phyloP scores from a whole-genome alignment of 2,329 filamentous ascomycete species.

The Aschersonia sp. region DNA sequence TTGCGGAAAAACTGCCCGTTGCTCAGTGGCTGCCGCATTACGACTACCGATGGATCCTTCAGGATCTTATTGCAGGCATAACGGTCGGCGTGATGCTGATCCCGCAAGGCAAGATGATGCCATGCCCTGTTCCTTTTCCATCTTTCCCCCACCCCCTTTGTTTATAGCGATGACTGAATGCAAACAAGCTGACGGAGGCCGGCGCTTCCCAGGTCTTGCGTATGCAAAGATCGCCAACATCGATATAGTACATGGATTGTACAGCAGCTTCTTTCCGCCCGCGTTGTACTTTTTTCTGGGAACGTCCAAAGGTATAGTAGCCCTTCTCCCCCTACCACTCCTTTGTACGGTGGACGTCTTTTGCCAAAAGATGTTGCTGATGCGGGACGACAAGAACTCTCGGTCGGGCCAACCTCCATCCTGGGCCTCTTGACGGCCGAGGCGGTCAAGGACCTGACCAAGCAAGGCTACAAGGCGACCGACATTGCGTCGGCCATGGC shows the following conservation, averaged over 20 bases:
- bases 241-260: conserved; percentile 44
- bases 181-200: no score
- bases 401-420: conserved; percentile 49
- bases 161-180: no score
- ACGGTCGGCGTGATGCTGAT: conserved; percentile 47
- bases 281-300: conserved; percentile 45
- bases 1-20: conserved; percentile 46
- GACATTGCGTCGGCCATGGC: conserved; percentile 47
- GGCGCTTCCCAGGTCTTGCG: conserved; percentile 25
- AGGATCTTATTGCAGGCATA: conserved; percentile 46
- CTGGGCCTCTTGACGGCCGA: conserved; percentile 49
- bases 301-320: conserved; percentile 41
- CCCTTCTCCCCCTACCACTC: not conserved
- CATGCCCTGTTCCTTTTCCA: not conserved
- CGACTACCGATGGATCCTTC: conserved; percentile 43
- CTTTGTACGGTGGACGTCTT: not conserved
- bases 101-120: conserved; percentile 26
- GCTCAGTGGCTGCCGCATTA: conserved; percentile 50
- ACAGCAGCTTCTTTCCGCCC: conserved; percentile 44
- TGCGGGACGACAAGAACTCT: conserved; percentile 30
- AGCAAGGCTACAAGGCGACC: conserved; percentile 34
- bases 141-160: no score
- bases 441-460: conserved; percentile 36
- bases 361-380: not conserved
- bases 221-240: conserved; percentile 50